Evolutionary conservation across 139 green algal genomes (phyloP), one percentile per base, ranked within the genome.

Genomic region (Coelastrella sp.): DNA sequence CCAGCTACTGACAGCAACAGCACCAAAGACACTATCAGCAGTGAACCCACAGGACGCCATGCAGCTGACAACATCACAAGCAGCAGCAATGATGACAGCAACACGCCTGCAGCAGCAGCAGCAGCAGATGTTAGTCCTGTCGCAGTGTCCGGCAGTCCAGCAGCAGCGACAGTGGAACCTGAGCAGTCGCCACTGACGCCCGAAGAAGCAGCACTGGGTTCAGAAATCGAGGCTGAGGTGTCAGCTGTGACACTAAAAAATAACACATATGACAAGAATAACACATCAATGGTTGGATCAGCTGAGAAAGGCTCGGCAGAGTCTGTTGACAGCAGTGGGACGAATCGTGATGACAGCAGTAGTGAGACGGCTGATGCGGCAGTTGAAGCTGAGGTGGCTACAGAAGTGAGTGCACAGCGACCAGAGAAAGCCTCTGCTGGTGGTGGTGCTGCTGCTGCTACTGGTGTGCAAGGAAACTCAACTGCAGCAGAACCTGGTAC

Each of bases 81-180:
- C 16, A 83, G 10, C 71, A 71, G 47, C 14, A 14, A 60, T 54
- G 54, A n/a, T n/a, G n/a, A n/a, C n/a, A n/a, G n/a, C n/a, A n/a
- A n/a, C n/a, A n/a, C n/a, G n/a, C n/a, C n/a, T n/a, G n/a, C 65
- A 81, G 4, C 66, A 83, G 56, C 54, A 22, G 84, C 57, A 73
- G 73, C 84, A 74, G 84, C 73, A 89, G 66, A 74, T 73, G 79
- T 7, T 56, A 19, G 20, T 19, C 19, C 59, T 86, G 80, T 19
- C 58, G 58, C 58, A 80, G 23, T 7, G 22, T 47, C 1, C 32
- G 1, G 32, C 32, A 47, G 32, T 20, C 19, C 54, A 32, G 56
- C 66, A 58, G n/a, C 83, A 54, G 66, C 14, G 17, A 61, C 80
- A 74, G 80, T 3, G 59, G 47, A 47, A 23, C 4, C 56, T 32